Percentiles rank a stretch among this genome's conserved stretches.
phyloP scores from a whole-genome alignment of 345 rosid genomes.

The Gossypium longicalyx region DNA sequence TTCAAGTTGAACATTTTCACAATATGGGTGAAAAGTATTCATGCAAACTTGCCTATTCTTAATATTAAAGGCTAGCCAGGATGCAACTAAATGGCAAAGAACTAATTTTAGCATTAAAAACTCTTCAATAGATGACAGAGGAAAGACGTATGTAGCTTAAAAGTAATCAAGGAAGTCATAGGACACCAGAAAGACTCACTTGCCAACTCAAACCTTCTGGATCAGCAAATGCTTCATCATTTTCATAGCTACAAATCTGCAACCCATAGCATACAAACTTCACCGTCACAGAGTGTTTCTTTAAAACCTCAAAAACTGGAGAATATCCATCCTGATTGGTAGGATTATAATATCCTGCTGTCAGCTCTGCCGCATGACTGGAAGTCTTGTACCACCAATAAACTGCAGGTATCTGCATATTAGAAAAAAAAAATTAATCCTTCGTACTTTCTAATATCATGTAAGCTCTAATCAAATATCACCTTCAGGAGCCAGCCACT shows the following conservation, averaged over 20 bases:
- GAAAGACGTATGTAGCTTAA: neutral
- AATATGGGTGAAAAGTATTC: neutral
- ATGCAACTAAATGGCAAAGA: neutral
- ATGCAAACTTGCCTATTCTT: neutral
- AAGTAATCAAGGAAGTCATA: neutral
- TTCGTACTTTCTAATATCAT: neutral
- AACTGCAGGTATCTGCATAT: constrained; percentile 75
- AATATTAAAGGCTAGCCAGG: neutral
- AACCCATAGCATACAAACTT: constrained; percentile 70
- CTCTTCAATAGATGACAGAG: neutral
- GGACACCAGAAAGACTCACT: constrained; percentile 36
- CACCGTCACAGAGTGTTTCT: constrained; percentile 56
- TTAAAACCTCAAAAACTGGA: constrained; percentile 63
- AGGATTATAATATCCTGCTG: constrained; percentile 87
- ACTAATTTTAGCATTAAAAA: neutral
- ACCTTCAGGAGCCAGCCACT: neutral
- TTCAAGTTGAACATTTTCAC: neutral
- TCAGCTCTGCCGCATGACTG: constrained; percentile 90
- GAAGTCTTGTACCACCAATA: constrained; percentile 89
- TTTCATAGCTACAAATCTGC: constrained; percentile 44
- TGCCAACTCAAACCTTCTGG: constrained; percentile 93
- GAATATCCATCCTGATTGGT: constrained; percentile 85
- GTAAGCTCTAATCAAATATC: neutral
- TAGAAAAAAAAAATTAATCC: constrained; percentile 11
- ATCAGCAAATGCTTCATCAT: constrained; percentile 64